Evolutionary conservation across 2,329 filamentous ascomycete genomes (phyloP), one percentile per base, ranked within the genome.

Genomic region (Ceratocystis albifundus): DNA sequence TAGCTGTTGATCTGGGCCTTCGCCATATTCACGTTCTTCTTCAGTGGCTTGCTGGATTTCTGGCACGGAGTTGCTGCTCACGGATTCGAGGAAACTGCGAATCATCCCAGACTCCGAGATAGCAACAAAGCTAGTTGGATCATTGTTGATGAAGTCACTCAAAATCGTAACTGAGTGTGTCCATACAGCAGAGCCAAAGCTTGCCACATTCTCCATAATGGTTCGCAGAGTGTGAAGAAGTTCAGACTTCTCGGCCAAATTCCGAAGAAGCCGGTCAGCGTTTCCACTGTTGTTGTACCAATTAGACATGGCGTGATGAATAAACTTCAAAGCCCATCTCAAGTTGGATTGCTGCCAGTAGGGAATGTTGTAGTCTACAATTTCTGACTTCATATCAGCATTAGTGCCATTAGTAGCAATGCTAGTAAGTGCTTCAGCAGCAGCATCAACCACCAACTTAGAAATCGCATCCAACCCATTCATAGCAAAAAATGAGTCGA

Each of bases 111-210:
- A 93, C 76, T 99, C 94, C 15, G 90, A 90, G 70, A 99, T 94
- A 28, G 96, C 90, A 32, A 90, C 88, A 74, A 96, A 99, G 75
- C 94, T 99, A 0, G 94, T 99, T 0, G 94, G 94, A 72, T 99
- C 94, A 73, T 97, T 96, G 76, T 99, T 95, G 71, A 99, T 96
- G 75, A 99, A 99, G 71, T 90, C 93, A 73, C 90, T 94, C 63
- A 99, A 79, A 66, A 96, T 93, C 65, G 88, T 92, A 69, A 96
- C 90, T 5, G 91, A 88, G 74, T 92, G 92, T 62, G 91, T 96
- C 94, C 94, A 99, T 4, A 97, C 90, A 68, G 94, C 88, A 1
- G 93, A 94, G 12, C 94, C 94, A 73, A 92, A 99, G 46, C 86
- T 80, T 64, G 80, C 80, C 46, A 89, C 87, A 71, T 96, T 88